Percentiles rank a stretch among this genome's conserved stretches.
Conservation (phyloP, 805 yeast species). For the Suhomyces kilbournensis region DNA sequence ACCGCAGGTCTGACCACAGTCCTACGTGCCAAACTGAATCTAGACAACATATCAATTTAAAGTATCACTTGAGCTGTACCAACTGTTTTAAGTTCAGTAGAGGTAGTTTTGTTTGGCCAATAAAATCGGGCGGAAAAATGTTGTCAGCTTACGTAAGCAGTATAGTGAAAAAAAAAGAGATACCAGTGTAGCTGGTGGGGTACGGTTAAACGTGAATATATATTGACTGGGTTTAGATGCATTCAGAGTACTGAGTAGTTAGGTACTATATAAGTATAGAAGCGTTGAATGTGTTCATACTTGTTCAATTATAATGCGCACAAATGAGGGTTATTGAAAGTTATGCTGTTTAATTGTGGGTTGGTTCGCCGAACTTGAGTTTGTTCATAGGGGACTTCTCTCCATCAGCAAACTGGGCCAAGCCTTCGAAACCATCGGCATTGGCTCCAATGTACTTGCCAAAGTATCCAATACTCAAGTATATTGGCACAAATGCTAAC, state of each 20-base stretch:
- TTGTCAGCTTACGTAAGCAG: conserved; percentile 2
- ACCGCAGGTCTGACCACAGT: conserved; percentile 11
- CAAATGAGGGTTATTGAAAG: no score
- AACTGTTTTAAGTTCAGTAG: no score
- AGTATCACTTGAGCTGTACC: background rate
- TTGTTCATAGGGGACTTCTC: conserved; percentile 39
- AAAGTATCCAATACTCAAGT: conserved; percentile 32
- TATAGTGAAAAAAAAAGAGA: background rate
- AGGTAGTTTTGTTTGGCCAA: conserved; percentile 10
- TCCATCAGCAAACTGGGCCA: conserved; percentile 33
- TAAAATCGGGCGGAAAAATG: conserved; percentile 10
- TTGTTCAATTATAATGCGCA: no score
- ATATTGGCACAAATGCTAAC: conserved; percentile 38
- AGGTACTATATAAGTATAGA: background rate
- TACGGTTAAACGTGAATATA: background rate
- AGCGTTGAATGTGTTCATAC: no score
- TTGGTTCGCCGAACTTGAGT: conserved; percentile 35
- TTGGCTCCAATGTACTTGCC: conserved; percentile 30
- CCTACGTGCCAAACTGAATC: conserved; percentile 22
- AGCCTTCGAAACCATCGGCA: conserved; percentile 29
- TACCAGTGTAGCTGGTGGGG: background rate
- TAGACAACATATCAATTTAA: conserved; percentile 21
- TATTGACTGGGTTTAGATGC: background rate
- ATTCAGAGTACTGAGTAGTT: background rate
- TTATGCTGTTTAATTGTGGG: background rate